Base-by-base conservation (phyloP, 305 asterid genomes). In the Fraxinus albicans region DNA sequence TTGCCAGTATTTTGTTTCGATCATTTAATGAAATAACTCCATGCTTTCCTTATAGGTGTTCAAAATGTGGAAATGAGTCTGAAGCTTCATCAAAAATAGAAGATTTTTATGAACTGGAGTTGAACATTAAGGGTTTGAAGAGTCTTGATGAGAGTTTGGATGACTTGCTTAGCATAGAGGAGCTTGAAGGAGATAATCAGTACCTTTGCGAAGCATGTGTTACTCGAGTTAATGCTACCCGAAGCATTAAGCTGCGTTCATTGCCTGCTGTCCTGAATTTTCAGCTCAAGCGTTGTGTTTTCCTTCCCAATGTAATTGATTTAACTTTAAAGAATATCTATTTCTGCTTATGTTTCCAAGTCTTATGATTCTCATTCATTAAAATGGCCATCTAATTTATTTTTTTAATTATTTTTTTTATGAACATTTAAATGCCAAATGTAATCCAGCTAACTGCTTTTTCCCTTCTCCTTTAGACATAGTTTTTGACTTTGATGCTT, bases 221-320 rank as follows among this genome's bases (percentile, higher is more conserved):
- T 82, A 89, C 92, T 79, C 91, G 98, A 84, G 99, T 89, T 81
- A 96, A 96, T 92, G 99, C 99, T 83, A 89, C 97, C 80, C 98
- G 98, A 75, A 92, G 97, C 91, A 96, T 96, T 84, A 95, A 92
- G 87, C 89, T 96, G 93, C 98, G 96, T 79, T 91, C 98, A 38
- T 91, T 96, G 81, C 99, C 99, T 80, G 84, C 93, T 80, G 94
- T 96, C 85, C 95, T 96, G 13, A 96, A 91, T 87, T 92, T 96
- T 89, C 99, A 96, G 92, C 99, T 96, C 90, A 96, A 95, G 94
- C 97, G 99, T 9, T 96, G 97, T 86, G 91, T 96, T 90, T 96
- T 96, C 93, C 97, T 95, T 78, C 97, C 99, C 84, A 95, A 96
- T 89, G 99, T 96, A 95, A 84, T 81, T 84, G 75, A 13, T 79